These are phyloP conservation scores for Neofusicoccum sp. DNA, from an alignment of 2,329 filamentous ascomycete species.

Conservation along the genomic window DNA sequence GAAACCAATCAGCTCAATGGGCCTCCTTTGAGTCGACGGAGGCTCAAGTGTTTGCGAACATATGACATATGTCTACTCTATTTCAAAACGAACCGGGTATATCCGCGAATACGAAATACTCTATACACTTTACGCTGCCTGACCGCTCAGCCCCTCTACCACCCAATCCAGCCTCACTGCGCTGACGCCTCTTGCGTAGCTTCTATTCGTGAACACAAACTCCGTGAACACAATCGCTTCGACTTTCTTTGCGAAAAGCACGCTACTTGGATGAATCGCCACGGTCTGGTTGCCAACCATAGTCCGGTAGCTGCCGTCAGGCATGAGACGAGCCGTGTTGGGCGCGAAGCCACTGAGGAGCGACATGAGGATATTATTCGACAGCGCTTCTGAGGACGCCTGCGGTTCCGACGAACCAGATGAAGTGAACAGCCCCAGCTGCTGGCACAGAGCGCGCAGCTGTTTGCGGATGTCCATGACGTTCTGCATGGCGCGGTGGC, in stretches of 20 bases:
- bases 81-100: too few relatives aligned
- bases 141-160: conserved; percentile 46
- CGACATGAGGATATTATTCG: conserved; percentile 54
- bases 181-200: conserved; percentile 62
- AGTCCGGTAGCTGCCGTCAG: conserved; percentile 62
- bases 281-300: conserved; percentile 61
- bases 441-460: conserved; percentile 55
- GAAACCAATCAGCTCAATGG: too few relatives aligned
- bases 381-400: conserved; percentile 41
- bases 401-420: neutral
- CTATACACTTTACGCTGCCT: neutral
- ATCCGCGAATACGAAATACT: too few relatives aligned
- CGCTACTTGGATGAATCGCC: conserved; percentile 61
- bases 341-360: conserved; percentile 59
- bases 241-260: conserved; percentile 58
- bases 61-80: too few relatives aligned
- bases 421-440: conserved; percentile 41
- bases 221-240: conserved; percentile 66
- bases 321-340: conserved; percentile 60
- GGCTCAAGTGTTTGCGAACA: too few relatives aligned
- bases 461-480: conserved; percentile 66
- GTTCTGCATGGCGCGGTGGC: conserved; percentile 63
- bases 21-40: too few relatives aligned
- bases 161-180: conserved; percentile 64
- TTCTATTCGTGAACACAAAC: conserved; percentile 64